phyloP scores from a whole-genome alignment of 176 grass and related monocot species.

The Aechmea fasciata region DNA sequence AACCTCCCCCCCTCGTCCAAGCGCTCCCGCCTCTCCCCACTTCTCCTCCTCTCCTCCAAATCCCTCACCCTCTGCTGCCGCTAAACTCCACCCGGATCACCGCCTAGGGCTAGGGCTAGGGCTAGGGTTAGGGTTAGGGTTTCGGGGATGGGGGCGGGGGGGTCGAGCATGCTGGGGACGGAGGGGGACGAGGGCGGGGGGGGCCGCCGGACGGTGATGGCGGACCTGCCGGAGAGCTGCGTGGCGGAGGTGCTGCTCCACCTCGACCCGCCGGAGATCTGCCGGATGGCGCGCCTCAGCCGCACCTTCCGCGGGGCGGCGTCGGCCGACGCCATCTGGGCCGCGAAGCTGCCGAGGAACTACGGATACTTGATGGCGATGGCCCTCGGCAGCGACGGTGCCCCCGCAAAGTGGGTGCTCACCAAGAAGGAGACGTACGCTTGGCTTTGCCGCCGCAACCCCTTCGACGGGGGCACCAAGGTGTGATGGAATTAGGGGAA shows the following conservation, averaged over 20 bases:
- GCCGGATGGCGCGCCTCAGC: slow-evolving; percentile 60
- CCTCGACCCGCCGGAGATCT: slow-evolving; percentile 73
- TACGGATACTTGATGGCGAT: slow-evolving; percentile 53
- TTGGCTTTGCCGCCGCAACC: slow-evolving; percentile 50
- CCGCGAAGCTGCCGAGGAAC: slow-evolving; percentile 78
- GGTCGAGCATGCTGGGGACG: slow-evolving; percentile 18
- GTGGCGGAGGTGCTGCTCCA: slow-evolving; percentile 85
- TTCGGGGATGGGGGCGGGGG: slow-evolving; percentile 42
- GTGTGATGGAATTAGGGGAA: slow-evolving; percentile 16
- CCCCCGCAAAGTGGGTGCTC: slow-evolving; percentile 9
- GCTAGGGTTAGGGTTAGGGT: background rate
- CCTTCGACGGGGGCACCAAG: slow-evolving; percentile 62
- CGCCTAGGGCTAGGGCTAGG: background rate
- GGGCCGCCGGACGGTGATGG: slow-evolving; percentile 31
- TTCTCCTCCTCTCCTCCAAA: slow-evolving; percentile 82
- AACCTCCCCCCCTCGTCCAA: slow-evolving; percentile 18
- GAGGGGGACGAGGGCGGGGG: slow-evolving; percentile 3
- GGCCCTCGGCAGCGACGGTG: slow-evolving; percentile 11
- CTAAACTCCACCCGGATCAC: background rate
- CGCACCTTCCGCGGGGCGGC: slow-evolving; percentile 61
- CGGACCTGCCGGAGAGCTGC: slow-evolving; percentile 72
- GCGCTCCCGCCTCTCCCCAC: slow-evolving; percentile 15
- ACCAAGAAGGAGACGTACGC: slow-evolving; percentile 82
- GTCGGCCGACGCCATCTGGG: slow-evolving; percentile 70
- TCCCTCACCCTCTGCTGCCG: slow-evolving; percentile 60